phyloP scores from a whole-genome alignment of 192 early-diverging fungal genomes.

The Funneliformis geosporum region DNA sequence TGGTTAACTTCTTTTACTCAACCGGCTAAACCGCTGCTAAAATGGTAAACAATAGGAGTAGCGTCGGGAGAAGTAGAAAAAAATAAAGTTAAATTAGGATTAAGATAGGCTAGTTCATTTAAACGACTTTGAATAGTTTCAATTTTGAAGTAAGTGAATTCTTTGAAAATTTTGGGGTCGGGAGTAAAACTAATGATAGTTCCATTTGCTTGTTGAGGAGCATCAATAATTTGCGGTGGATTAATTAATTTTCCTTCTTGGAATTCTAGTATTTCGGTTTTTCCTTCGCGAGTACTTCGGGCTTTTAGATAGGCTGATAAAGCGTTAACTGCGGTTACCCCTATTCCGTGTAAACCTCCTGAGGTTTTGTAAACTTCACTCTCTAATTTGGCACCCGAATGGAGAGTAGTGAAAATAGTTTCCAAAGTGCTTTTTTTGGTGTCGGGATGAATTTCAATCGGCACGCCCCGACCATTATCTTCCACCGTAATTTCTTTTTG shows the following conservation, averaged over 20 bases:
- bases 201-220: neutral
- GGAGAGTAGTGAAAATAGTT: slow-evolving; percentile 24
- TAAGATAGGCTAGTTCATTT: slow-evolving; percentile 23
- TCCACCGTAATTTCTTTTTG: slow-evolving; percentile 20
- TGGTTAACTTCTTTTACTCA: slow-evolving; percentile 29
- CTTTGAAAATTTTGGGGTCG: slow-evolving; percentile 12
- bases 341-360: slow-evolving; percentile 18
- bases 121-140: slow-evolving; percentile 27
- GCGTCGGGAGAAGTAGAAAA: neutral
- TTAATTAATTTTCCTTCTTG: slow-evolving; percentile 17
- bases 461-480: slow-evolving; percentile 14
- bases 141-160: slow-evolving; percentile 28
- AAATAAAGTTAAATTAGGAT: slow-evolving; percentile 23
- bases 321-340: slow-evolving; percentile 19
- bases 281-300: neutral
- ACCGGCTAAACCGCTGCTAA: slow-evolving; percentile 12
- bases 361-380: slow-evolving; percentile 26
- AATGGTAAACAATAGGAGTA: slow-evolving; percentile 16
- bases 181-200: slow-evolving; percentile 24
- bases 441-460: slow-evolving; percentile 5
- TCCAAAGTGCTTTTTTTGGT: slow-evolving; percentile 25
- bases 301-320: neutral
- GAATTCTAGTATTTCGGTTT: slow-evolving; percentile 13
- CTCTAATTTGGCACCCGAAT: slow-evolving; percentile 2
- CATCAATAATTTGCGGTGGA: slow-evolving; percentile 22